Percentiles rank a stretch among this genome's conserved stretches.
Evolutionary conservation across 139 green algal genomes (phyloP).

Genomic region (Chlamydomonas schloesseri): DNA sequence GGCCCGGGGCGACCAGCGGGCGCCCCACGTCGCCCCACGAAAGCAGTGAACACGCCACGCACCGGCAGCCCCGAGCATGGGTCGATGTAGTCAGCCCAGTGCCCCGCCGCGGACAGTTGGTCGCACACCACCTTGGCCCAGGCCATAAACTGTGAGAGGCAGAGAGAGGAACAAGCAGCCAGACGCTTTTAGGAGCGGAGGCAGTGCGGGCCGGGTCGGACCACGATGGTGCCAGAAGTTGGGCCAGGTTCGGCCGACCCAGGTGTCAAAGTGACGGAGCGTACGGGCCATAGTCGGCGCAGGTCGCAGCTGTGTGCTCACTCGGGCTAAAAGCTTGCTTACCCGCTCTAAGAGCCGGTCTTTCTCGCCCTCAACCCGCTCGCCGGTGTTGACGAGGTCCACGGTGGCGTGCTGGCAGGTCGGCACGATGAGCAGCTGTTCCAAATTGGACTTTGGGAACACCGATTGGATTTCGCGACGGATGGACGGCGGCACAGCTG

Average conservation of each 20-base stretch:
- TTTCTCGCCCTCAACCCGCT: conserved; percentile 89
- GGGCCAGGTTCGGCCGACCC: no score
- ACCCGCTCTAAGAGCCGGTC: conserved; percentile 86
- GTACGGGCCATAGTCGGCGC: no score
- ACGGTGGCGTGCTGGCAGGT: conserved; percentile 87
- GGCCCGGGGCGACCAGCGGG: no score
- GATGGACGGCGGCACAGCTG: conserved; percentile 53
- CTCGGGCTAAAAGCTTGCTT: not conserved
- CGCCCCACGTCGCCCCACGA: no score
- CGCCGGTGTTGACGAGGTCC: conserved; percentile 88
- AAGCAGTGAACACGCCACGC: no score
- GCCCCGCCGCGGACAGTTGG: conserved; percentile 67
- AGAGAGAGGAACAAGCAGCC: no score
- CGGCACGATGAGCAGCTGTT: conserved; percentile 81
- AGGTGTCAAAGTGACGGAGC: no score
- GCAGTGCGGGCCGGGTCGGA: no score
- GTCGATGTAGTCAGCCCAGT: conserved; percentile 98
- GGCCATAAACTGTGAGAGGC: conserved; percentile 82
- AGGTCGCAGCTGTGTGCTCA: no score
- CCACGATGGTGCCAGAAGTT: no score
- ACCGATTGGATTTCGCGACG: conserved; percentile 57
- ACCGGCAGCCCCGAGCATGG: conserved; percentile 94
- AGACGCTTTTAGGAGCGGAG: no score
- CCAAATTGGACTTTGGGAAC: conserved; percentile 55
- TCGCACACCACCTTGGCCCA: conserved; percentile 87